These are phyloP conservation scores for Aciculosporium take DNA, from an alignment of 2,329 filamentous ascomycete species.

Conservation along the genomic window DNA sequence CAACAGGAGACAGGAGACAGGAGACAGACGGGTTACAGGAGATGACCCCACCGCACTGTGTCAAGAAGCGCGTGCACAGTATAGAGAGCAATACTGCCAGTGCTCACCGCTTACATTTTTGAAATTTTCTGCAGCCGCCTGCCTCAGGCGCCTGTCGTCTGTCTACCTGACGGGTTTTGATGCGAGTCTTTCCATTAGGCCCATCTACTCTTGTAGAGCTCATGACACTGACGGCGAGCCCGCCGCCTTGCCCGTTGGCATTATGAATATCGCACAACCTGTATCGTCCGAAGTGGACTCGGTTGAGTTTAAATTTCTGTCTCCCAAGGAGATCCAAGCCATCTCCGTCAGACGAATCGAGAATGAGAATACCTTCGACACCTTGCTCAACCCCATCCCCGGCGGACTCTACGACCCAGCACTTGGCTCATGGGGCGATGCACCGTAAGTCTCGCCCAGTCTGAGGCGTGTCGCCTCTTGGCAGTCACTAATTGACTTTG, in stretches of 20 bases:
- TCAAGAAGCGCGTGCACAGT: neutral
- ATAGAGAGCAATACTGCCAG: neutral
- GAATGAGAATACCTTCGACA: constrained; percentile 89
- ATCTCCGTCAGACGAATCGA: constrained; percentile 91
- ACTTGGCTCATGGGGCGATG: constrained; percentile 77
- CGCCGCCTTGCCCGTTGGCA: constrained; percentile 1
- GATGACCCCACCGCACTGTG: too few relatives aligned
- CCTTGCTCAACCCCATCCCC: constrained; percentile 72
- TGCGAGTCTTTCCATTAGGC: neutral
- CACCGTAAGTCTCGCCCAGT: constrained; percentile 40
- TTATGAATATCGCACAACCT: constrained; percentile 65
- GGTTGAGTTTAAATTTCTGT: constrained; percentile 81
- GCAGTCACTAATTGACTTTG: constrained; percentile 5
- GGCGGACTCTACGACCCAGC: constrained; percentile 88
- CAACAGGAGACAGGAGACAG: too few relatives aligned
- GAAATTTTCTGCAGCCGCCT: constrained; percentile 1
- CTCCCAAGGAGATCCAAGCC: constrained; percentile 66
- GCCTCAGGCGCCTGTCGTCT: too few relatives aligned
- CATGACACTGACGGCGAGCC: constrained; percentile 3
- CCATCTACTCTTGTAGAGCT: neutral
- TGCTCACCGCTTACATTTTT: neutral
- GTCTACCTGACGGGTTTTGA: neutral
- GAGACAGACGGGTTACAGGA: too few relatives aligned
- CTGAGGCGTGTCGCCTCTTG: constrained; percentile 1
- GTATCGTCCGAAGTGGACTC: constrained; percentile 70